phyloP scores from a whole-genome alignment of 805 yeast genomes.

The Clavispora vitiphila region DNA sequence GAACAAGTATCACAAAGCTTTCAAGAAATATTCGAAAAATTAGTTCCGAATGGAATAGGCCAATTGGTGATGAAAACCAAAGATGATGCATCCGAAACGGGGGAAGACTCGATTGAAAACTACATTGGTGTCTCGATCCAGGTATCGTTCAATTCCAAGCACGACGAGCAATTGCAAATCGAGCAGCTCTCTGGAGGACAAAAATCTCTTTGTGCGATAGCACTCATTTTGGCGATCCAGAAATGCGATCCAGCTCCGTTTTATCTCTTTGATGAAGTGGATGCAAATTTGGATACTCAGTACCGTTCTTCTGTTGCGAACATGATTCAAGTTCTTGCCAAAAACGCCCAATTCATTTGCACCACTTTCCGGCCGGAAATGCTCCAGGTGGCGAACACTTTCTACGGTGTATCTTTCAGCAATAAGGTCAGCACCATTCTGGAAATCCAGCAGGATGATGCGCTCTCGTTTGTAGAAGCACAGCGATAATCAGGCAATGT shows the following conservation, averaged over 20 bases:
- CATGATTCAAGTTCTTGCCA: slow-evolving; percentile 60
- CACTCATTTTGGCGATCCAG: slow-evolving; percentile 90
- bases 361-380: slow-evolving; percentile 95
- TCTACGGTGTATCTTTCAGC: slow-evolving; percentile 80
- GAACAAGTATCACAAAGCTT: slow-evolving; percentile 71
- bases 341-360: slow-evolving; percentile 83
- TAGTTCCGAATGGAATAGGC: slow-evolving; percentile 84
- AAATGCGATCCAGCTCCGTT: slow-evolving; percentile 96
- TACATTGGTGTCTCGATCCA: slow-evolving; percentile 80
- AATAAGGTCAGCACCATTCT: slow-evolving; percentile 76
- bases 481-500: slow-evolving; percentile 24
- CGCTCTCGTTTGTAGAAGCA: slow-evolving; percentile 79
- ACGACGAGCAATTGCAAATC: slow-evolving; percentile 79
- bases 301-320: slow-evolving; percentile 84
- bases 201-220: slow-evolving; percentile 92
- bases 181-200: slow-evolving; percentile 97
- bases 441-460: slow-evolving; percentile 66
- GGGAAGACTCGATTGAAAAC: slow-evolving; percentile 38
- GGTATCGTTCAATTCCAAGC: slow-evolving; percentile 83
- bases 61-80: slow-evolving; percentile 58
- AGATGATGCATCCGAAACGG: slow-evolving; percentile 12
- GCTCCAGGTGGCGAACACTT: slow-evolving; percentile 79
- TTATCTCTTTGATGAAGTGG: slow-evolving; percentile 92
- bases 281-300: slow-evolving; percentile 91
- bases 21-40: slow-evolving; percentile 63